phyloP scores from a whole-genome alignment of 164 flowering plant species.

The Macadamia tetraphylla region DNA sequence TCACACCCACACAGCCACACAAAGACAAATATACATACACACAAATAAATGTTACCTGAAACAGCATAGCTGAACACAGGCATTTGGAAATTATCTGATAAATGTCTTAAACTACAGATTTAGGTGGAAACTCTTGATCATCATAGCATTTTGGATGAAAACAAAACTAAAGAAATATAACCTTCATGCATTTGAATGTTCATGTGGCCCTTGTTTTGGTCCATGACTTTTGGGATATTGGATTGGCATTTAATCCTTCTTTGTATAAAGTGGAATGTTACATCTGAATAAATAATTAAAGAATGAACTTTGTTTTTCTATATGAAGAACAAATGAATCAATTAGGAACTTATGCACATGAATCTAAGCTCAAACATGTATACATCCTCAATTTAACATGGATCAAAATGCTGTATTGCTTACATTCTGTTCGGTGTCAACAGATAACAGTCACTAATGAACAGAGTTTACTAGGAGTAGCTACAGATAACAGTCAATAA shows the following conservation, averaged over 20 bases:
- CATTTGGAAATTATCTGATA: too few relatives aligned
- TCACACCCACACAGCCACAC: too few relatives aligned
- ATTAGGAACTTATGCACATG: neutral
- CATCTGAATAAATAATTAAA: constrained; percentile 16
- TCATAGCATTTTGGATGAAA: constrained; percentile 10
- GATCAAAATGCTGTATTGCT: neutral
- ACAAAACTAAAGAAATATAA: neutral
- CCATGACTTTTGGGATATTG: constrained; percentile 10
- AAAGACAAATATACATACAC: too few relatives aligned
- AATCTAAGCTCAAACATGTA: neutral
- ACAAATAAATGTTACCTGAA: too few relatives aligned
- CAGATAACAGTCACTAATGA: neutral
- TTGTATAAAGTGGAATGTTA: neutral
- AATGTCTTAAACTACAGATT: too few relatives aligned
- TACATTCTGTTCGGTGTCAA: constrained; percentile 32
- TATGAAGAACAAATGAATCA: constrained; percentile 39
- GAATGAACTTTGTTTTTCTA: constrained; percentile 24
- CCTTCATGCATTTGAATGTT: constrained; percentile 12
- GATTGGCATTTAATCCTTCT: neutral
- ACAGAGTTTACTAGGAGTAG: too few relatives aligned
- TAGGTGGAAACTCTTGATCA: constrained; percentile 8
- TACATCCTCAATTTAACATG: neutral
- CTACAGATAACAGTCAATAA: constrained; percentile 12
- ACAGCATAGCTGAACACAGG: too few relatives aligned
- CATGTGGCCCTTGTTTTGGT: constrained; percentile 21